Base-by-base conservation (phyloP, 1,139 yeast species). In the Candida sp. region DNA sequence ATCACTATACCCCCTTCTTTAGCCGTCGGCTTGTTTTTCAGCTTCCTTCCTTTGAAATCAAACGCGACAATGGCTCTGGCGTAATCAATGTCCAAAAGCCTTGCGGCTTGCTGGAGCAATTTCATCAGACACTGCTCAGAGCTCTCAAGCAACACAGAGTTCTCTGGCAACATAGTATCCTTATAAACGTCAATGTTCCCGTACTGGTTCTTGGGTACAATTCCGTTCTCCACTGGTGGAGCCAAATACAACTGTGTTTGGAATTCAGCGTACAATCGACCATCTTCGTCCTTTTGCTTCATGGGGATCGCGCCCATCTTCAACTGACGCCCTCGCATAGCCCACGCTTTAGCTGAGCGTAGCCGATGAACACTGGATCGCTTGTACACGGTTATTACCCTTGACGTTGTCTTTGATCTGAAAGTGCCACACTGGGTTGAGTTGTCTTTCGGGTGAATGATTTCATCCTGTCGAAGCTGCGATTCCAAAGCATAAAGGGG, bases 41-140 rank as follows among this genome's bases (percentile, higher is more conserved):
- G 25, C 50, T 55, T n/a, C 67, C 63, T 7, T 4, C 69, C 63
- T 3, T 68, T 70, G 67, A 90, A 94, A 52, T 90, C 94, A 70
- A 96, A 93, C 0, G 96, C 92, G 3, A 87, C 85, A 3, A 93
- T 91, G 0, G 98, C 98, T 46, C 83, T 85, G 0, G 97, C 98
- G 69, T 79, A 92, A 61, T 91, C 97, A 5, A 94, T 77, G 0
- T 81, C 85, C 25, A 93, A 60, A 1, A 85, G 63, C 50, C 77
- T 80, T 0, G 96, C 96, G 0, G 98, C 97, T 49, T 76, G 76
- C 42, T 81, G 84, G 0, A 89, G 82, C 53, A 78, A 67, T 32
- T 80, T 79, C 55, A 81, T 73, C 3, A 80, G 70, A 32, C 58
- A 58, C 4, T 49, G 47, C 0, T 57, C 63, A 1, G 61, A 54